phyloP scores from a whole-genome alignment of 2,329 filamentous ascomycete genomes.

The Trichoderma oligosporum region DNA sequence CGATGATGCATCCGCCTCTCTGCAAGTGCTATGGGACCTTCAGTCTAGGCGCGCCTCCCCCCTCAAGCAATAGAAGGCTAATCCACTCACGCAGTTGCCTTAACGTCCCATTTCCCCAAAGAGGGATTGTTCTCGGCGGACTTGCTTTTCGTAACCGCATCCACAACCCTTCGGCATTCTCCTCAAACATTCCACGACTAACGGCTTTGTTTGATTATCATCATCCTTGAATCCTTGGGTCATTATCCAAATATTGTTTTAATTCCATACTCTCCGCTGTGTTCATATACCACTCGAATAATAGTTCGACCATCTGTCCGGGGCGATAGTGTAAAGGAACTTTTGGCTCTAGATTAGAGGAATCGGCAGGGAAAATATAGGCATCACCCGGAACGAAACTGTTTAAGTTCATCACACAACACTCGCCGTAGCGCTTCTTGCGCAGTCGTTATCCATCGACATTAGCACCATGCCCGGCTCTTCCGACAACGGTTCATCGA shows the following conservation, averaged over 20 bases:
- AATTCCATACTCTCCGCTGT: no score
- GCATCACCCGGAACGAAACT: neutral
- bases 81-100: no score
- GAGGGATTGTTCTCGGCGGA: neutral
- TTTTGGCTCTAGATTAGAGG: neutral
- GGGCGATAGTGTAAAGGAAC: neutral
- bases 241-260: no score
- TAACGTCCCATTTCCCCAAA: constrained; percentile 10
- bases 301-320: no score
- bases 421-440: neutral
- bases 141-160: constrained; percentile 14
- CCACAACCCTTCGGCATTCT: constrained; percentile 15
- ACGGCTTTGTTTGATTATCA: neutral
- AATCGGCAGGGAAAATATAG: neutral
- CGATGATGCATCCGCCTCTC: neutral
- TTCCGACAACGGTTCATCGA: constrained; percentile 34
- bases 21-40: constrained; percentile 2
- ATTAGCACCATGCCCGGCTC: constrained; percentile 34
- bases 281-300: no score
- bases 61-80: neutral
- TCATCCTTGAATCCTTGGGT: neutral
- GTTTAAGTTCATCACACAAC: neutral
- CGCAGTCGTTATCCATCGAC: neutral
- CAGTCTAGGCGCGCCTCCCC: neutral
- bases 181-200: neutral